Base-by-base conservation (phyloP, 2,329 filamentous ascomycete genomes). In the Cucurbitaria berberidis region DNA sequence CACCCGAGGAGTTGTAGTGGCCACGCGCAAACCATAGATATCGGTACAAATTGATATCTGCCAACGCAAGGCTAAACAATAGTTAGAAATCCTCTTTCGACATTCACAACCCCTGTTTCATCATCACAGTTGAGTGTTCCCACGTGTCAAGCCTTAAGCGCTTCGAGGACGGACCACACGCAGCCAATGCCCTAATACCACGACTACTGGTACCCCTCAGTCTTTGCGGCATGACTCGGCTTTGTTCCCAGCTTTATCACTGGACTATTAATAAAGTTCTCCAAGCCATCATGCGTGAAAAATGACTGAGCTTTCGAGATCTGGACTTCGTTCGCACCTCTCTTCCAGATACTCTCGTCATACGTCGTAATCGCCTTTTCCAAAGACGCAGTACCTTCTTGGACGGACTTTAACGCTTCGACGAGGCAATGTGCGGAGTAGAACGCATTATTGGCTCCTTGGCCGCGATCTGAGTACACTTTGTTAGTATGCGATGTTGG, bases 381-480 rank as follows among this genome's bases (percentile, higher is more conserved):
- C 5, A 64, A 16, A 0, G 46, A 48, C 22, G 42, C 9, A 2
- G 43, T 46, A 2, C 57, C 55, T 18, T 29, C 10, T n/a, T 60
- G 48, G 1, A 62, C 62, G 4, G 57, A 51, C 29, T 62, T 66
- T 15, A 72, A 49, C 1, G 65, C 62, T 45, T 67, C 60, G 1
- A 67, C 64, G 5, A 73, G 61, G 26, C 60, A 67, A 19, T 66
- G 60, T 3, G 66, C 70, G 42, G 74, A 74, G 41, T 64, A 68
- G 16, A 75, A 69, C 4, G 73, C 69, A 30, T 75, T 73, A 42
- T 75, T 76, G 16, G 73, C 65, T 6, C 71, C 72, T 57, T 75
- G 73, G 1, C 72, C 73, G n/a, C 72, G 72, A 43, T 76, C 69
- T 74, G 35, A 32, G 22, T 19, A 40, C 3, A 2, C 1, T 1